phyloP scores from a whole-genome alignment of 2,329 filamentous ascomycete species.

The Rhynchosporium agropyri region DNA sequence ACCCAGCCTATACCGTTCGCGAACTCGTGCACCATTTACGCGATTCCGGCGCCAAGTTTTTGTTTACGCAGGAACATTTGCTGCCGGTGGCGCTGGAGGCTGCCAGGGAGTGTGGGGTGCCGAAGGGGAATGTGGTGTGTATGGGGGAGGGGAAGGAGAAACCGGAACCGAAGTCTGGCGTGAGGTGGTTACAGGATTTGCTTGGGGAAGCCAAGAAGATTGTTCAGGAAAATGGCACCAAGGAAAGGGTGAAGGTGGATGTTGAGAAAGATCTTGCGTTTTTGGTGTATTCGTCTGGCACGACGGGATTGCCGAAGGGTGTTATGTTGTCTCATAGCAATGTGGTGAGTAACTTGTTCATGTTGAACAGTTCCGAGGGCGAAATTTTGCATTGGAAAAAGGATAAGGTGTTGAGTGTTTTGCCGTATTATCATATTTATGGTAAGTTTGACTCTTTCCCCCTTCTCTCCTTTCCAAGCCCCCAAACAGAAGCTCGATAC shows the following conservation, averaged over 20 bases:
- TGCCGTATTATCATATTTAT: constrained; percentile 83
- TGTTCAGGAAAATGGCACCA: constrained; percentile 48
- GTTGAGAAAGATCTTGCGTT: constrained; percentile 72
- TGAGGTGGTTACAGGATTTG: constrained; percentile 20
- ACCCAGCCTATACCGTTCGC: constrained; percentile 78
- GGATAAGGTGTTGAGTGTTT: constrained; percentile 53
- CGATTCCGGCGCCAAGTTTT: constrained; percentile 71
- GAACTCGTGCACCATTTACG: constrained; percentile 82
- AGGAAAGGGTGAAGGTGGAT: constrained; percentile 17
- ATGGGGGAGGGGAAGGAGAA: constrained; percentile 62
- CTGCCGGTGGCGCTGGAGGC: constrained; percentile 67
- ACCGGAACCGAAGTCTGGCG: constrained; percentile 42
- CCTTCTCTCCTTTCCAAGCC: too few relatives aligned
- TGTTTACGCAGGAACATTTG: constrained; percentile 71
- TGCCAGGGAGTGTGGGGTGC: constrained; percentile 55
- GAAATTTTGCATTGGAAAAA: constrained; percentile 39
- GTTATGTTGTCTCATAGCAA: constrained; percentile 85
- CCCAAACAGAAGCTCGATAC: not conserved
- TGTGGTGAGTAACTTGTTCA: constrained; percentile 71
- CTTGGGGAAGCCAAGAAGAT: constrained; percentile 49
- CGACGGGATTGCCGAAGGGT: constrained; percentile 70
- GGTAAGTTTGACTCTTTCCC: constrained; percentile 13
- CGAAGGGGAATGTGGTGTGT: constrained; percentile 61
- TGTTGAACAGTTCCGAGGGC: constrained; percentile 55
- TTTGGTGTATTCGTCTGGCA: constrained; percentile 64